Evolutionary conservation across 768 basidiomycete species (phyloP).

Genomic region (Tulasnella sp.): DNA sequence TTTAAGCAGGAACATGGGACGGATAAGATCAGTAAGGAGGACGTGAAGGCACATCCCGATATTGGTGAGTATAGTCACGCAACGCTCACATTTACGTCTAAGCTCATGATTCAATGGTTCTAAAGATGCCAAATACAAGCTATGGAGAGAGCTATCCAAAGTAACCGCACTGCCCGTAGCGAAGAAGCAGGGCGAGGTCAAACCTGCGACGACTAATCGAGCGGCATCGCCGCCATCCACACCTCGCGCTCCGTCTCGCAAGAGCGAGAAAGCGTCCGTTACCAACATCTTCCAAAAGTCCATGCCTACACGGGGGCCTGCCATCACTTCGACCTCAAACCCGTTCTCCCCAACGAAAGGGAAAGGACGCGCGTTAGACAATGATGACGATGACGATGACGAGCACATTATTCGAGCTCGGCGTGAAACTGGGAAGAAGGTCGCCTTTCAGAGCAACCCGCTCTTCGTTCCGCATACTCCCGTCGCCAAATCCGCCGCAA

Average conservation of each 20-base stretch:
- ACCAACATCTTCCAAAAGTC: background rate
- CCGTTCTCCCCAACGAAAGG: conserved; percentile 13
- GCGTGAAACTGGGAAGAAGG: background rate
- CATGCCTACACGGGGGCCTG: background rate
- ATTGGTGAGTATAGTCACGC: conserved; percentile 7
- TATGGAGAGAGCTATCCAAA: conserved; percentile 13
- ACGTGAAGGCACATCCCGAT: conserved; percentile 14
- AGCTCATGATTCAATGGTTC: background rate
- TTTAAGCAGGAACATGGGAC: conserved; percentile 16
- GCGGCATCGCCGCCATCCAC: background rate
- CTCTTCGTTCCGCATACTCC: no score
- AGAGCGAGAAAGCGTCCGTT: background rate
- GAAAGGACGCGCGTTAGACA: background rate
- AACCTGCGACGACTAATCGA: background rate
- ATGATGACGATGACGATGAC: background rate
- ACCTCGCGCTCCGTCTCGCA: background rate
- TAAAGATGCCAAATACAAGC: conserved; percentile 17
- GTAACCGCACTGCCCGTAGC: background rate
- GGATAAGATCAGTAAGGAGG: conserved; percentile 14
- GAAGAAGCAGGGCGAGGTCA: conserved; percentile 1
- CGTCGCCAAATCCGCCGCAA: background rate
- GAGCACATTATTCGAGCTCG: background rate
- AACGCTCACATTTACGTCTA: background rate
- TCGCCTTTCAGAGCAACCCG: no score
- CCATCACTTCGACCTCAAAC: background rate